Evolutionary conservation across 2,329 filamentous ascomycete genomes (phyloP).

Genomic region (Scytalidium lignicola): DNA sequence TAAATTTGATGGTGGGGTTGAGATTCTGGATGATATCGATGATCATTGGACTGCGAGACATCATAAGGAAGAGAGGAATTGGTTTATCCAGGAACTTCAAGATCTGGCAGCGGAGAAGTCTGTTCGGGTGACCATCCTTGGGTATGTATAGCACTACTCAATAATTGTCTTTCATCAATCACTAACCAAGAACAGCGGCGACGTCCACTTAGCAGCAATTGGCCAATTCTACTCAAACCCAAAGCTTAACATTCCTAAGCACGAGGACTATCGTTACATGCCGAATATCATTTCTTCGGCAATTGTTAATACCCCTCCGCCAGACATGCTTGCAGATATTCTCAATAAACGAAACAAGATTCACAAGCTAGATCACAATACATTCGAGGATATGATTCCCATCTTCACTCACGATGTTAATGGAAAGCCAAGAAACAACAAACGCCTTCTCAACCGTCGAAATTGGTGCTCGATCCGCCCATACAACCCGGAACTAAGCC

Average conservation of each 20-base stretch:
- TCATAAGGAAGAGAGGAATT: slow-evolving; percentile 84
- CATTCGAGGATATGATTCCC: slow-evolving; percentile 93
- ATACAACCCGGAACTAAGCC: slow-evolving; percentile 74
- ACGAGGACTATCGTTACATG: slow-evolving; percentile 94
- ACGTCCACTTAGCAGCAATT: slow-evolving; percentile 87
- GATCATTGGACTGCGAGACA: slow-evolving; percentile 97
- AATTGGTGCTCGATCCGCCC: slow-evolving; percentile 94
- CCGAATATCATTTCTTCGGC: slow-evolving; percentile 91
- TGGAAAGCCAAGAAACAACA: slow-evolving; percentile 86
- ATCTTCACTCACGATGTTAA: slow-evolving; percentile 88
- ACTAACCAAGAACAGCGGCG: slow-evolving; percentile 55
- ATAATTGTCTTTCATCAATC: neutral
- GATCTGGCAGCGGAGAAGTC: slow-evolving; percentile 91
- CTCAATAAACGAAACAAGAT: slow-evolving; percentile 89
- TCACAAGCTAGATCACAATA: slow-evolving; percentile 67
- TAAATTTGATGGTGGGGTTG: slow-evolving; percentile 84
- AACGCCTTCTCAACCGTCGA: slow-evolving; percentile 76
- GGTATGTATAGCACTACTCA: slow-evolving; percentile 34
- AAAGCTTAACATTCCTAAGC: slow-evolving; percentile 73
- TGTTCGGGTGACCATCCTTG: slow-evolving; percentile 83
- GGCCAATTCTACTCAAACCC: slow-evolving; percentile 95
- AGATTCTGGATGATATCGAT: slow-evolving; percentile 86
- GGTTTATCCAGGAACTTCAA: slow-evolving; percentile 85
- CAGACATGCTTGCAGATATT: slow-evolving; percentile 82
- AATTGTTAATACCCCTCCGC: slow-evolving; percentile 87